These are phyloP conservation scores for Vickermania spadyakhi DNA, from an alignment of 208 protist genomes.

Conservation along the genomic window DNA sequence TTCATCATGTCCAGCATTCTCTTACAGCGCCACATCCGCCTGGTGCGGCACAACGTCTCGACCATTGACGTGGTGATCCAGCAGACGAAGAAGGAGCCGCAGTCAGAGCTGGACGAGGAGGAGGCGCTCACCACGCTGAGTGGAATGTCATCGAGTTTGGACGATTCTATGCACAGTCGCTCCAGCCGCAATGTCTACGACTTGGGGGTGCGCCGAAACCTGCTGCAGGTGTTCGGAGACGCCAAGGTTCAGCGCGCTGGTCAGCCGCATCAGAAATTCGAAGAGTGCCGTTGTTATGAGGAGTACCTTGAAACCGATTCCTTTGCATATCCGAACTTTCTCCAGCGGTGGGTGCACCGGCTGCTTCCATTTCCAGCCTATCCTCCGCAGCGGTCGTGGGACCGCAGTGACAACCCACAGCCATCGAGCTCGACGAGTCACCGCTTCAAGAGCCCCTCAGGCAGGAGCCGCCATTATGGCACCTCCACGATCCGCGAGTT, in stretches of 20 bases:
- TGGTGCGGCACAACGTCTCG: conserved; percentile 74
- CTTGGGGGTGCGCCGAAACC: conserved; percentile 59
- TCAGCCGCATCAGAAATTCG: neutral
- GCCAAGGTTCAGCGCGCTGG: conserved; percentile 9
- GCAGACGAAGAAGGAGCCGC: conserved; percentile 3
- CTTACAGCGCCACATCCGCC: conserved; percentile 48
- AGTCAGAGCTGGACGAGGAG: neutral
- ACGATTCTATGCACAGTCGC: neutral
- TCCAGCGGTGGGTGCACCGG: neutral
- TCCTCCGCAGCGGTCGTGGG: neutral
- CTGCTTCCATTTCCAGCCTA: neutral
- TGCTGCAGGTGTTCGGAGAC: conserved; percentile 83
- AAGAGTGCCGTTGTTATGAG: neutral
- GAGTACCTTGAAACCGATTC: neutral
- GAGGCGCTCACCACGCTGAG: neutral
- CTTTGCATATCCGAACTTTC: neutral
- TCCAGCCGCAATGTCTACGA: conserved; percentile 56
- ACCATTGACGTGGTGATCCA: conserved; percentile 79
- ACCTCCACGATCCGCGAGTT: neutral
- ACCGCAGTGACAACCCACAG: neutral
- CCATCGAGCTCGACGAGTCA: neutral
- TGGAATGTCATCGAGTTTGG: neutral
- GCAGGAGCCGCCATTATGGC: neutral
- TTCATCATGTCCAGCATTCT: conserved; percentile 62
- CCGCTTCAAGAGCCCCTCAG: neutral